A percentile compares a stretch with the other conserved stretches of the same genome.
Evolutionary conservation across 2,329 filamentous ascomycete genomes (phyloP).

Genomic region (Talaromyces sp.): DNA sequence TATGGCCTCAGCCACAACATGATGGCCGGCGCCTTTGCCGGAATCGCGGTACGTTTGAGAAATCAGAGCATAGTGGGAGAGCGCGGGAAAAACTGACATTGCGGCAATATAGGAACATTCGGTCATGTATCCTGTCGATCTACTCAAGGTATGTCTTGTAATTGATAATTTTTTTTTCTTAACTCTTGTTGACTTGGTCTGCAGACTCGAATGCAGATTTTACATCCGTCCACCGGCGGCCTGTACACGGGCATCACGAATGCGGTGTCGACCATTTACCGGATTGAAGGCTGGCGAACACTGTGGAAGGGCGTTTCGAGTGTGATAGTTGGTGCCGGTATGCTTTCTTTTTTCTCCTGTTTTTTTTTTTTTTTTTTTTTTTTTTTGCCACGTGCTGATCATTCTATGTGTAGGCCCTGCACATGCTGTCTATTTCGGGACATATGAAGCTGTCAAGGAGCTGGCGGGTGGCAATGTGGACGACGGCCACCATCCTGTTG

Average conservation of each 20-base stretch:
- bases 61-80: not conserved
- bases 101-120: conserved; percentile 70
- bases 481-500: conserved; percentile 80
- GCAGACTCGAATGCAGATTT: conserved; percentile 95
- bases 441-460: conserved; percentile 96
- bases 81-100: conserved; percentile 13
- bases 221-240: conserved; percentile 73
- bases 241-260: conserved; percentile 88
- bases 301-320: conserved; percentile 96
- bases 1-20: conserved; percentile 94
- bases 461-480: conserved; percentile 85
- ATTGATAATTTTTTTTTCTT: not conserved
- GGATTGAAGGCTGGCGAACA: conserved; percentile 80
- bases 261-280: conserved; percentile 86
- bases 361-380: not conserved
- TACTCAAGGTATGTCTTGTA: conserved; percentile 71
- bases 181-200: not conserved
- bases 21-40: conserved; percentile 91
- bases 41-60: conserved; percentile 69
- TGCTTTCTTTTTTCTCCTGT: conserved; percentile 25
- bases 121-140: conserved; percentile 97
- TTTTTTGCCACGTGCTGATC: conserved; percentile 12
- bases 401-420: conserved; percentile 64
- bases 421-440: conserved; percentile 96
- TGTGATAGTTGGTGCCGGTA: conserved; percentile 90